Evolutionary conservation across 768 basidiomycete genomes (phyloP).

Genomic region (Cystobasidium tubakii): DNA sequence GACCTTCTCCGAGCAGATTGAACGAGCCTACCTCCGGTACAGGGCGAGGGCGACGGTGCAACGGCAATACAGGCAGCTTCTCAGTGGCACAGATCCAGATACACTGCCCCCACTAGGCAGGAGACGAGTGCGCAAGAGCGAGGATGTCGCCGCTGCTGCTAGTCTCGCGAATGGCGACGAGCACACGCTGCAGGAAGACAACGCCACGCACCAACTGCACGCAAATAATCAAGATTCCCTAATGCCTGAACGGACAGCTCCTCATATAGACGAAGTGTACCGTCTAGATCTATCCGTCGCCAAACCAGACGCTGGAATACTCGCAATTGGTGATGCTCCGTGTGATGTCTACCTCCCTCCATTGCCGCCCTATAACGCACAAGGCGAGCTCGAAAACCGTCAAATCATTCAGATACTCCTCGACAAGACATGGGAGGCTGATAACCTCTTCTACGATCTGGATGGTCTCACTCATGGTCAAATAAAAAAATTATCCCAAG

Average conservation of each 20-base stretch:
- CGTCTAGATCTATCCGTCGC: conserved; percentile 15
- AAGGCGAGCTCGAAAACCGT: conserved; percentile 5
- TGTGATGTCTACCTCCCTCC: conserved; percentile 28
- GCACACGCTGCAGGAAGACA: not conserved
- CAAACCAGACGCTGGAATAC: conserved; percentile 16
- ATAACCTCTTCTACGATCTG: conserved; percentile 25
- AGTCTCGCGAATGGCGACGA: too few relatives aligned
- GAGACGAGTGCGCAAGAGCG: not conserved
- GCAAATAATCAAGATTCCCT: not conserved
- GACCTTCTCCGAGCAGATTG: conserved; percentile 13
- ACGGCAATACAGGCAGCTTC: conserved; percentile 7
- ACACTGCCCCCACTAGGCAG: not conserved
- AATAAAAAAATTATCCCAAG: conserved; percentile 8
- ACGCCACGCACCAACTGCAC: not conserved
- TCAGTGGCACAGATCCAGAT: not conserved
- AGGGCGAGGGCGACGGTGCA: not conserved
- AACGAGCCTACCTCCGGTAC: conserved; percentile 14
- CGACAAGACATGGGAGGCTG: conserved; percentile 7
- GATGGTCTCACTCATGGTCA: conserved; percentile 1
- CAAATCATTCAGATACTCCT: conserved; percentile 12
- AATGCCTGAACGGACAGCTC: not conserved
- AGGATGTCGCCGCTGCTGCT: not conserved
- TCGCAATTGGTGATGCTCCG: conserved; percentile 20
- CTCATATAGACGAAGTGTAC: conserved; percentile 19
- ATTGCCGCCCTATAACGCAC: not conserved